Evolutionary conservation across 1,284 basidiomycete species (phyloP).

Genomic region (Trichosporon coremiiforme): DNA sequence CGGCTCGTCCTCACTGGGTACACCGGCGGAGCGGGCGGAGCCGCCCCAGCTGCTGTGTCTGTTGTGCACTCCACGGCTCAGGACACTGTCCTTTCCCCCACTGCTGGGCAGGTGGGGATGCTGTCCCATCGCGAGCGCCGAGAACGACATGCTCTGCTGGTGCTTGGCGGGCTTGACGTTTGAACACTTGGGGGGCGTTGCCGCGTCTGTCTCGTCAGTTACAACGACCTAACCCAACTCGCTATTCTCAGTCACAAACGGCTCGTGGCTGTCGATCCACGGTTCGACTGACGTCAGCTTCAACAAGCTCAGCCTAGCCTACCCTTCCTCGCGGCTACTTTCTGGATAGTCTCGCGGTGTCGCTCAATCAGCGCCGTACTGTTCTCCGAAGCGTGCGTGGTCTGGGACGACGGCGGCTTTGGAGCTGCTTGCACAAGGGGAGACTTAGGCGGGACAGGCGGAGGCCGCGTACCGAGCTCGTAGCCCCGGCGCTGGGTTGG

Average conservation of each 20-base stretch:
- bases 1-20: not conserved
- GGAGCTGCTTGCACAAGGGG: not conserved
- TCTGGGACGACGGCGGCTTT: not conserved
- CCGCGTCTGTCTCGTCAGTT: not conserved
- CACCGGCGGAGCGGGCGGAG: not conserved
- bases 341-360: not conserved
- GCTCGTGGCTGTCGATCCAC: not conserved
- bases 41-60: conserved; percentile 3
- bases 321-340: not conserved
- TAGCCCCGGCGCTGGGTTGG: not conserved
- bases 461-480: not conserved
- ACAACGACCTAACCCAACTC: not conserved
- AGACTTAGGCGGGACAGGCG: conserved; percentile 7
- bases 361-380: not conserved
- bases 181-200: not conserved
- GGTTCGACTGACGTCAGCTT: conserved; percentile 3
- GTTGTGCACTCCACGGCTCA: not conserved
- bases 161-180: not conserved
- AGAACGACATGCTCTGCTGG: conserved; percentile 8
- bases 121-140: not conserved
- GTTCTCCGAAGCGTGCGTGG: not conserved
- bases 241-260: not conserved
- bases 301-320: not conserved
- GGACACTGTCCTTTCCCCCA: not conserved
- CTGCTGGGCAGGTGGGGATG: not conserved